Evolutionary conservation across 2,329 filamentous ascomycete genomes (phyloP), one percentile per base, ranked within the genome.

Genomic region (Colletotrichum coccodes): DNA sequence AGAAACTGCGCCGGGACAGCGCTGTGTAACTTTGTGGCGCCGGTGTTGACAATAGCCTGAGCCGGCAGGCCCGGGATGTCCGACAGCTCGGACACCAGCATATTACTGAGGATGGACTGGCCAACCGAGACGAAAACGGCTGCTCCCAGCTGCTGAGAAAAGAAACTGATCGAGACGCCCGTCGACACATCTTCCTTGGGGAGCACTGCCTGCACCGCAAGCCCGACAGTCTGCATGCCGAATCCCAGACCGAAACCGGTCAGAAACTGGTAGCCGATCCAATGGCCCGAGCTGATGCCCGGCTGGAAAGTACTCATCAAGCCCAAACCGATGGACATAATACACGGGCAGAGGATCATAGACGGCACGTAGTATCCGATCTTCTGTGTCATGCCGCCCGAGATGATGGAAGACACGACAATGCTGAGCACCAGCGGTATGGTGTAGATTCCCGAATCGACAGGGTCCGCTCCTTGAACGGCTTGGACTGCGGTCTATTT

Each of bases 251-350:
- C 89, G 56, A 89, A 84, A 21, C 89, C 89, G 7, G 85, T 80
- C 23, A 91, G 74, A 63, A 89, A 86, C 73, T 91, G 87, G 73
- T 82, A 91, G 14, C 81, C 86, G 63, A 90, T 88, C 89, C 89
- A 91, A 68, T 86, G 82, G 2, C 80, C 76, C 1, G 84, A 82
- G 3, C 79, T 77, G 16, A 85, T 86, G 57, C 76, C 71, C 2
- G 84, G 82, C 18, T 75, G 78, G 36, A 90, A 84, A 0, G 87
- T 91, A 62, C 83, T 89, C 72, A 91, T 79, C 14, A 91, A 82
- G 2, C 89, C 89, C 58, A 85, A 79, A 26, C 87, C 88, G 9
- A 87, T 71, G 7, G 85, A 79, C 80, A 84, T 84, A 71, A 87
- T 76, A 69, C 81, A 79, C 3, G 87, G 83, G 8, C 83, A 83